phyloP scores from a whole-genome alignment of 441 rosid species.

The Manihot esculenta region DNA sequence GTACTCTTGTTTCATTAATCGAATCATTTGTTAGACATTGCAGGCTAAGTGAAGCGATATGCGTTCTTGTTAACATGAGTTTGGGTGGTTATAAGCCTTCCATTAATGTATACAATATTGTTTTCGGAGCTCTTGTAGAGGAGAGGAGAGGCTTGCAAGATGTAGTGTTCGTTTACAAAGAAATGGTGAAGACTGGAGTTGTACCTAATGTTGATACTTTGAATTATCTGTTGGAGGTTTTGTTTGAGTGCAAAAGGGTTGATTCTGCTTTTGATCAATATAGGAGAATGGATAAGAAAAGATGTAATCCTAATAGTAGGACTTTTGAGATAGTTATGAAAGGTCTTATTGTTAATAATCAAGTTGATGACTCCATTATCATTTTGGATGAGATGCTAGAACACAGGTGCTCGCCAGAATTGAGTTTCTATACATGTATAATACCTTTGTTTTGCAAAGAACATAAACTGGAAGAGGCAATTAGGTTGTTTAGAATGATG shows the following conservation, averaged over 20 bases:
- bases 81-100: constrained; percentile 38
- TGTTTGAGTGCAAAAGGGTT: constrained; percentile 40
- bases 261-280: constrained; percentile 52
- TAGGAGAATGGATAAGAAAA: constrained; percentile 49
- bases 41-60: constrained; percentile 38
- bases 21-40: constrained; percentile 35
- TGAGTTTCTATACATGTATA: constrained; percentile 33
- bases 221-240: constrained; percentile 47
- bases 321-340: constrained; percentile 45
- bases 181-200: constrained; percentile 55
- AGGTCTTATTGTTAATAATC: constrained; percentile 34
- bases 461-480: constrained; percentile 40
- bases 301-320: constrained; percentile 39
- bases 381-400: constrained; percentile 46
- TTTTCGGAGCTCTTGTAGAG: constrained; percentile 43
- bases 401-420: constrained; percentile 24
- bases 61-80: constrained; percentile 41
- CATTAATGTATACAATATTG: constrained; percentile 33
- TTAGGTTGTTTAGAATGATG: constrained; percentile 45
- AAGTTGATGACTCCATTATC: constrained; percentile 34
- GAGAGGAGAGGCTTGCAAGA: constrained; percentile 40
- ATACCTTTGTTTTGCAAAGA: constrained; percentile 46
- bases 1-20: constrained; percentile 38
- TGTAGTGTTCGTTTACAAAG: constrained; percentile 55
- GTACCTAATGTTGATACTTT: constrained; percentile 43